A percentile compares a stretch with the other conserved stretches of the same genome.
Conservation (phyloP, 345 rosid genomes). For the Brassica incana region DNA sequence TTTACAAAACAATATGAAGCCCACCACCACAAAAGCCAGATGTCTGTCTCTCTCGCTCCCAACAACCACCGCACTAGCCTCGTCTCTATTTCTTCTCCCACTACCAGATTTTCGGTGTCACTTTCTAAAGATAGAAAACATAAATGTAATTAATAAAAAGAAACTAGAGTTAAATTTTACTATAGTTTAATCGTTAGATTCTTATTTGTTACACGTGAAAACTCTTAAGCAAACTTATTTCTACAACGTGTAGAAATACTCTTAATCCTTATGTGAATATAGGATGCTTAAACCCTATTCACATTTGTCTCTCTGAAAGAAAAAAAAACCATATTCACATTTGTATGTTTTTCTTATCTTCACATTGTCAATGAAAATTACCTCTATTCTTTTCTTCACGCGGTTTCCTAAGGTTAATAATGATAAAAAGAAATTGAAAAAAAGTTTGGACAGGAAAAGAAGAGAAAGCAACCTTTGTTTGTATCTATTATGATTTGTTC, state of each 20-base stretch:
- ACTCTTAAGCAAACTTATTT: not conserved
- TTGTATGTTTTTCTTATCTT: not conserved
- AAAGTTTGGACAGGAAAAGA: slow-evolving; percentile 2
- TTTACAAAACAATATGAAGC: not conserved
- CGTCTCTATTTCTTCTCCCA: slow-evolving; percentile 24
- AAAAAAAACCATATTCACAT: not conserved
- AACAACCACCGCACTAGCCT: slow-evolving; percentile 42
- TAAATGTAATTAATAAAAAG: not conserved
- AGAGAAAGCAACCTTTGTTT: slow-evolving; percentile 20
- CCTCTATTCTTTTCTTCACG: not conserved
- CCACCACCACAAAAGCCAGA: slow-evolving; percentile 26
- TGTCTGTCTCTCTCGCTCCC: slow-evolving; percentile 23
- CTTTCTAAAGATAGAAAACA: not conserved
- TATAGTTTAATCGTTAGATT: not conserved
- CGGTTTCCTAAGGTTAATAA: slow-evolving; percentile 28
- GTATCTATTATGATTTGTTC: slow-evolving; percentile 27
- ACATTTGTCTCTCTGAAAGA: not conserved
- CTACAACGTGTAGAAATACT: not conserved
- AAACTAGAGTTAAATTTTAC: not conserved
- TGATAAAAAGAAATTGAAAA: not conserved
- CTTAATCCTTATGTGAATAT: not conserved
- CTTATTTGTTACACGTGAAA: not conserved
- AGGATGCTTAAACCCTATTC: not conserved
- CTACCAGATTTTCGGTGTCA: slow-evolving; percentile 18
- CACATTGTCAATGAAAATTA: not conserved